Conservation (phyloP, 1,139 yeast genomes). For the Ogataea hybrid region DNA sequence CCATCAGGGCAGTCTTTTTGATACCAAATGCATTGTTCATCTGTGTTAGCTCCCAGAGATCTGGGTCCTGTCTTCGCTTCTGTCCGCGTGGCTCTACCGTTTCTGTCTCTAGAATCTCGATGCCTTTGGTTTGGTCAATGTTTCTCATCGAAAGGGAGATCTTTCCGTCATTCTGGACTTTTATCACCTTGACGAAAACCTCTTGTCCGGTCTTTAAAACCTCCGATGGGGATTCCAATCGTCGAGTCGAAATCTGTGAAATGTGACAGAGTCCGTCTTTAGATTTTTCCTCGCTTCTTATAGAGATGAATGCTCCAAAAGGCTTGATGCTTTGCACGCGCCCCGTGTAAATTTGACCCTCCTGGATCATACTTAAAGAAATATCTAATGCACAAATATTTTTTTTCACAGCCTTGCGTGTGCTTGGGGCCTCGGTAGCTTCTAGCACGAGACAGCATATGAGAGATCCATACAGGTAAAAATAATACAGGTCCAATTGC, state of each 20-base stretch:
- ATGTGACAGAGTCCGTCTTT: slow-evolving; percentile 74
- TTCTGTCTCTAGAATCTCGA: slow-evolving; percentile 26
- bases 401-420: too few relatives aligned
- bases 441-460: too few relatives aligned
- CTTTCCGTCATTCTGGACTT: slow-evolving; percentile 39
- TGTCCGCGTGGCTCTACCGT: slow-evolving; percentile 23
- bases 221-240: slow-evolving; percentile 60
- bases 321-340: slow-evolving; percentile 54
- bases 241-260: slow-evolving; percentile 54
- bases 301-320: slow-evolving; percentile 77
- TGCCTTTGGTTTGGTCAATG: slow-evolving; percentile 72
- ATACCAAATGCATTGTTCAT: slow-evolving; percentile 32
- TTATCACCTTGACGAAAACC: slow-evolving; percentile 61
- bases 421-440: too few relatives aligned
- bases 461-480: too few relatives aligned
- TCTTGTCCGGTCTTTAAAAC: slow-evolving; percentile 54
- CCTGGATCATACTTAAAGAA: slow-evolving; percentile 5
- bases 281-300: slow-evolving; percentile 31
- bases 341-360: slow-evolving; percentile 51
- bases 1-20: slow-evolving; percentile 21
- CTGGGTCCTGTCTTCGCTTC: slow-evolving; percentile 74
- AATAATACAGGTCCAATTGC: too few relatives aligned
- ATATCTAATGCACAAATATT: neutral
- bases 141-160: slow-evolving; percentile 69
- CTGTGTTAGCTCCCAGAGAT: slow-evolving; percentile 87